Base-by-base conservation (phyloP, 345 rosid genomes). In the Carallia pectinifolia region DNA sequence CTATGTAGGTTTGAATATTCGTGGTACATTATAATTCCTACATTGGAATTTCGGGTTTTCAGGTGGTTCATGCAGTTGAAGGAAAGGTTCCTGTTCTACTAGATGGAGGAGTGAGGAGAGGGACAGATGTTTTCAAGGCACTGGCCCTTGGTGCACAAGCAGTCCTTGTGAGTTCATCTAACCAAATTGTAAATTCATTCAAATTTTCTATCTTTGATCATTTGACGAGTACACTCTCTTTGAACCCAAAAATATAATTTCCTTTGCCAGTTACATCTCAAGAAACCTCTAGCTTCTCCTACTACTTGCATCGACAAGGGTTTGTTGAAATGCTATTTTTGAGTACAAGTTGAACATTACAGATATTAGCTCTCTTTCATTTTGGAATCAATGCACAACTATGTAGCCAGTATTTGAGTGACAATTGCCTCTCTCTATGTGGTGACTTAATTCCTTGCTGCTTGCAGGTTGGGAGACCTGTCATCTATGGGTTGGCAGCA, bases 111-210 rank as follows among this genome's bases (percentile, higher is more conserved):
- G 80, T 91, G 39, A 73, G 93, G 76, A 79, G 91, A 58, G 98
- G 96, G 67, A 91, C 96, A 0, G 93, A 94, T 69, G 80, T 94
- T 76, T 90, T 94, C 86, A 91, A 91, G 81, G 95, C 98, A 0
- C 75, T 94, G 69, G 91, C 96, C 16, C 93, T 91, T 1, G 96
- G 97, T n/a, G 98, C 96, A 23, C 81, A 86, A 82, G 93, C 95
- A 74, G 89, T 94, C 62, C 93, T 94, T 64, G 98, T 90, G 82
- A 81, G 86, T 68, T 69, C 55, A 34, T 10, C 27, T 4, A 38
- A 10, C 30, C 40, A 2, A 38, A 30, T 4, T 17, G 2, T 3
- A 47, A 19, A 19, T 55, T 13, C 15, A 27, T 9, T 10, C 16
- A 27, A 56, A 56, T 5, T 30, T 56, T 56, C 34, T 56, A 33